These are phyloP conservation scores for Xerocomus nothofagi DNA, from an alignment of 1,284 basidiomycete genomes.

Conservation along the genomic window DNA sequence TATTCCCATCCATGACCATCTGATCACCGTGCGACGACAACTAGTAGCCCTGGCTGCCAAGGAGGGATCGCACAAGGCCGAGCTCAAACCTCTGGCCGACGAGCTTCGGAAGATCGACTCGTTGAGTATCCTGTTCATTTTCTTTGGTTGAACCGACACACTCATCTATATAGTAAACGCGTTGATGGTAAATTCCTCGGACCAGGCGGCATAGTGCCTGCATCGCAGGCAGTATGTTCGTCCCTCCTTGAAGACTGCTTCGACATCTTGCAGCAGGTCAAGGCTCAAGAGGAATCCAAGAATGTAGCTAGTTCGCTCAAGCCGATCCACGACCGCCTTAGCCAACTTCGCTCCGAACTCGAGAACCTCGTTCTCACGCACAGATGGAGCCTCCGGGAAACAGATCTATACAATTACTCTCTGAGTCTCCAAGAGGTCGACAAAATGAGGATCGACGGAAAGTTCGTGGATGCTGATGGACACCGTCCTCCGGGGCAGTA, in stretches of 20 bases:
- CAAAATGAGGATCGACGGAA: slow-evolving; percentile 94
- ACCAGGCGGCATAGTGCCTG: slow-evolving; percentile 87
- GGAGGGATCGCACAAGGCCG: slow-evolving; percentile 79
- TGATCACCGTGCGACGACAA: slow-evolving; percentile 87
- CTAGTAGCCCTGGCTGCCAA: slow-evolving; percentile 89
- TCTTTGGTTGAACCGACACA: slow-evolving; percentile 14
- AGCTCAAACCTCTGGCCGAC: slow-evolving; percentile 88
- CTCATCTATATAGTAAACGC: slow-evolving; percentile 61
- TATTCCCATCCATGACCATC: slow-evolving; percentile 84
- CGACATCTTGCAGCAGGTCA: slow-evolving; percentile 95
- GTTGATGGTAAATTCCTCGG: slow-evolving; percentile 97
- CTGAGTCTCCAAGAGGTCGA: slow-evolving; percentile 96
- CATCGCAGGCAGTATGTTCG: slow-evolving; percentile 86
- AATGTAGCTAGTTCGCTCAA: slow-evolving; percentile 86
- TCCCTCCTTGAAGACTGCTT: slow-evolving; percentile 97
- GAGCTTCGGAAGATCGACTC: slow-evolving; percentile 94
- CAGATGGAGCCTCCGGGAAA: slow-evolving; percentile 96
- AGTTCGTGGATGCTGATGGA: slow-evolving; percentile 94
- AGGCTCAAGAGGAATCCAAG: slow-evolving; percentile 90
- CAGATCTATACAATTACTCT: slow-evolving; percentile 94
- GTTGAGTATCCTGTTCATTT: slow-evolving; percentile 60
- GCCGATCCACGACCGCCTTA: slow-evolving; percentile 93
- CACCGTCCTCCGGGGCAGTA: slow-evolving; percentile 90
- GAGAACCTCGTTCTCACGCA: slow-evolving; percentile 93
- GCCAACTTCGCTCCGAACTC: slow-evolving; percentile 82